Percentiles rank a stretch among this genome's conserved stretches.
Evolutionary conservation across 75 land plant genomes (phyloP).

Genomic region (Adiantum capillusveneris): DNA sequence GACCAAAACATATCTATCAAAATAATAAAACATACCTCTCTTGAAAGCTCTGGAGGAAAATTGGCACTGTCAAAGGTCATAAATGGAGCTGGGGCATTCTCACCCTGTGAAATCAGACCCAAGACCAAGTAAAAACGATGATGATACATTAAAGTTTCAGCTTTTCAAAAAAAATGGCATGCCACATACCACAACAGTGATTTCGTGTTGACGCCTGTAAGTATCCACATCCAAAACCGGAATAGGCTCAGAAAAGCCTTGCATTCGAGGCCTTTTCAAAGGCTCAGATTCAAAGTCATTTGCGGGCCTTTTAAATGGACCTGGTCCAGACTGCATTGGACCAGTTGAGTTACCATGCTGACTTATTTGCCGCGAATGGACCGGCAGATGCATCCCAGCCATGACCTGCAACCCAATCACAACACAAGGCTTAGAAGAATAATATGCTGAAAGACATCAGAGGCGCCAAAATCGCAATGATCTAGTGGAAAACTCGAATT

Average conservation of each 20-base stretch:
- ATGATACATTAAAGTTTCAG: not conserved
- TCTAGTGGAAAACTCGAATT: too few relatives aligned
- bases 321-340: constrained; percentile 22
- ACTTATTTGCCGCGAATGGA: constrained; percentile 6
- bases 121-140: constrained; percentile 7
- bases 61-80: constrained; percentile 88
- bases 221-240: constrained; percentile 46
- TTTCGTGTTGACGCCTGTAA: constrained; percentile 83
- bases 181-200: constrained; percentile 65
- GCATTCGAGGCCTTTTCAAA: constrained; percentile 19
- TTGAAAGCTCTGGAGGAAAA: constrained; percentile 77
- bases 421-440: too few relatives aligned
- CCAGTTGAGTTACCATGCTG: constrained; percentile 17
- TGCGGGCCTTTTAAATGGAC: constrained; percentile 13
- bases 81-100: constrained; percentile 85
- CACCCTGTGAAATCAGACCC: constrained; percentile 48
- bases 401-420: constrained; percentile 19
- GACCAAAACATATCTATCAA: too few relatives aligned
- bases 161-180: not conserved
- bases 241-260: constrained; percentile 24
- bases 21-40: too few relatives aligned
- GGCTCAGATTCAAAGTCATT: constrained; percentile 15
- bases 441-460: too few relatives aligned
- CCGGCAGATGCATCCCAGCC: constrained; percentile 14
- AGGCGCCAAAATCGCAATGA: too few relatives aligned